These are phyloP conservation scores for Postia placenta DNA, from an alignment of 768 basidiomycete species.

Conservation along the genomic window DNA sequence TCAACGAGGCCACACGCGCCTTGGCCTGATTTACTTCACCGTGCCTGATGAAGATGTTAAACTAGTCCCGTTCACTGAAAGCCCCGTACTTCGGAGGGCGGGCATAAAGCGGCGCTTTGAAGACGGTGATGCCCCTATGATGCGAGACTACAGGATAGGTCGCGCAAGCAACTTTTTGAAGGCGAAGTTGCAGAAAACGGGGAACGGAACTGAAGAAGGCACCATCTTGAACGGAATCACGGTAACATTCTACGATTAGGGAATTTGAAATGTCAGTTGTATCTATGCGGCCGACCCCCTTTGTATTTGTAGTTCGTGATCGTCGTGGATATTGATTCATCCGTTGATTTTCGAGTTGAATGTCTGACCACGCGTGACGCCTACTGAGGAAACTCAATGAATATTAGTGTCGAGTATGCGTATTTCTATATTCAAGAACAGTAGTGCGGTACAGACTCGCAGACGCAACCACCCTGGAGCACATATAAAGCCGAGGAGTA, in stretches of 20 bases:
- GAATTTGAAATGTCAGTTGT: too few relatives aligned
- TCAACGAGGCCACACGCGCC: slow-evolving; percentile 41
- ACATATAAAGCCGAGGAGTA: too few relatives aligned
- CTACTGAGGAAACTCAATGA: too few relatives aligned
- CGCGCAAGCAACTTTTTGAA: slow-evolving; percentile 48
- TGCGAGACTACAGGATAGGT: slow-evolving; percentile 46
- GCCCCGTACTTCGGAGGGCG: slow-evolving; percentile 40
- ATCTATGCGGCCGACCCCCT: too few relatives aligned
- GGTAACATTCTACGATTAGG: slow-evolving; percentile 50
- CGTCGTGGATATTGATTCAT: too few relatives aligned
- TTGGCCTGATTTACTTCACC: slow-evolving; percentile 55
- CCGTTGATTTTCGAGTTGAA: too few relatives aligned
- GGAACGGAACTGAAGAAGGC: slow-evolving; percentile 47
- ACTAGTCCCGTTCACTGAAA: slow-evolving; percentile 38
- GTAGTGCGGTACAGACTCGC: too few relatives aligned
- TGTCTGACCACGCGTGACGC: too few relatives aligned
- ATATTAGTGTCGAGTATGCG: too few relatives aligned
- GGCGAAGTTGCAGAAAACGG: slow-evolving; percentile 34
- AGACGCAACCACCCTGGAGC: too few relatives aligned
- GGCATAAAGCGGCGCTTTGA: slow-evolving; percentile 34
- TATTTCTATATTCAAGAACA: too few relatives aligned
- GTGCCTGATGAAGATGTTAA: slow-evolving; percentile 44
- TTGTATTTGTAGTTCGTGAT: too few relatives aligned
- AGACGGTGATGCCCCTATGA: slow-evolving; percentile 39
- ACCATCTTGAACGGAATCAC: slow-evolving; percentile 46